Evolutionary conservation across 2,329 filamentous ascomycete species (phyloP), one percentile per base, ranked within the genome.

Genomic region (Fusarium foetens): DNA sequence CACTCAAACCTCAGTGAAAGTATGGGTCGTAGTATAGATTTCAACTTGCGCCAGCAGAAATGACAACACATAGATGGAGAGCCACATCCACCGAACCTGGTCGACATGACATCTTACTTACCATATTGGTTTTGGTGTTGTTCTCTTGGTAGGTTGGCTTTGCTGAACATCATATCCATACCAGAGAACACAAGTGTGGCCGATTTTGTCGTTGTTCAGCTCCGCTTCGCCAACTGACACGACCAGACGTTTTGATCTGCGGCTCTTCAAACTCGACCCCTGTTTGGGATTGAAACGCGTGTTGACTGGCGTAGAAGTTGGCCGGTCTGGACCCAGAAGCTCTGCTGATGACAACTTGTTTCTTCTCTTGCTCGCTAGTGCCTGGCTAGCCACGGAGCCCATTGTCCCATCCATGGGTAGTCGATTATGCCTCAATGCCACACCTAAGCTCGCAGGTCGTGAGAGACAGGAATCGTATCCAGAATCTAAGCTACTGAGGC

Each of bases 381-480:
- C 52, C 27, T 74, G 71, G 38, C 58, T 68, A 45, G 71, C 55
- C 31, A 74, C 41, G 46, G 64, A 67, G 17, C 58, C 68, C 52
- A 63, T 55, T 25, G 62, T 29, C 12, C 65, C 66, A 36, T 77
- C 75, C 41, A 64, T 58, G 17, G 68, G 71, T 60, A 74, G 54
- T 45, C 74, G 70, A 25, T 52, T 59, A 13, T 58, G 68, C 42
- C 67, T 77, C 31, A 65, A 58, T 53, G 61, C 58, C 58, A 66
- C 63, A 61, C 49, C 49, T 17, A 77, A 57, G 41, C 66, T 70
- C 42, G 63, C 69, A 35, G 75, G 75, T 14, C 70, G 70, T 19
- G 75, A 71, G 43, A 76, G 67, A 29, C 66, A 68, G 23, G 75
- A 77, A 55, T 75, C 74, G 48, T 77, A 77, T 51, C 75, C 75